These are phyloP conservation scores for Cryphonectria japonica DNA, from an alignment of 2,329 filamentous ascomycete genomes.

Conservation along the genomic window DNA sequence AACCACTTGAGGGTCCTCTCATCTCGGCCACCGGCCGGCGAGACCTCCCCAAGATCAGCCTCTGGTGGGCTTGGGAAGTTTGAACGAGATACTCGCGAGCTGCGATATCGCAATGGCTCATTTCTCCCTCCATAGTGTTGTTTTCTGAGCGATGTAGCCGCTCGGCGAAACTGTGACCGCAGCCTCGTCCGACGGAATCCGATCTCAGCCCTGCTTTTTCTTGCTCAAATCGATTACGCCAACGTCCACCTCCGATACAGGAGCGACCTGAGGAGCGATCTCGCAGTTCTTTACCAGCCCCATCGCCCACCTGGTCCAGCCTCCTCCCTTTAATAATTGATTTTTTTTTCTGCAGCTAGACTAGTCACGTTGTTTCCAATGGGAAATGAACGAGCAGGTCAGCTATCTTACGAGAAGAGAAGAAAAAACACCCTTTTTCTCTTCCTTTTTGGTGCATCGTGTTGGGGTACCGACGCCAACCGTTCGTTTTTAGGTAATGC, in stretches of 20 bases:
- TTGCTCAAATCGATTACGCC: conserved; percentile 2
- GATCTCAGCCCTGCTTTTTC: conserved; percentile 4
- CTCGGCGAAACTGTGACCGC: conserved; percentile 15
- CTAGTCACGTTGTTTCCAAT: neutral
- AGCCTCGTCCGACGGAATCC: conserved; percentile 25
- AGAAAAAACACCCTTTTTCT: neutral
- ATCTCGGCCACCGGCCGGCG: conserved; percentile 9
- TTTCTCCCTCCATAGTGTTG: neutral
- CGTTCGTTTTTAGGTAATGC: conserved; percentile 25
- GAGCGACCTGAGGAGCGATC: conserved; percentile 16
- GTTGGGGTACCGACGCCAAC: conserved; percentile 19
- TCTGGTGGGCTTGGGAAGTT: neutral
- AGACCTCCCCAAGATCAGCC: neutral
- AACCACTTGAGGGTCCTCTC: conserved; percentile 7
- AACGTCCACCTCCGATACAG: conserved; percentile 24
- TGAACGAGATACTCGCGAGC: neutral
- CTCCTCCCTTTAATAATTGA: neutral
- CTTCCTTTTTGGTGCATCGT: neutral
- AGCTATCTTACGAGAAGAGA: neutral
- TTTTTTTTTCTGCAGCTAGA: neutral
- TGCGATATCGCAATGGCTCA: conserved; percentile 26
- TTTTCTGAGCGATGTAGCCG: neutral
- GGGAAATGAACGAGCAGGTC: neutral
- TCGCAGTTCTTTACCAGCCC: conserved; percentile 2
- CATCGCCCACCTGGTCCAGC: neutral